phyloP scores from a whole-genome alignment of 495 filamentous ascomycete species.

The Choiromyces venosus region DNA sequence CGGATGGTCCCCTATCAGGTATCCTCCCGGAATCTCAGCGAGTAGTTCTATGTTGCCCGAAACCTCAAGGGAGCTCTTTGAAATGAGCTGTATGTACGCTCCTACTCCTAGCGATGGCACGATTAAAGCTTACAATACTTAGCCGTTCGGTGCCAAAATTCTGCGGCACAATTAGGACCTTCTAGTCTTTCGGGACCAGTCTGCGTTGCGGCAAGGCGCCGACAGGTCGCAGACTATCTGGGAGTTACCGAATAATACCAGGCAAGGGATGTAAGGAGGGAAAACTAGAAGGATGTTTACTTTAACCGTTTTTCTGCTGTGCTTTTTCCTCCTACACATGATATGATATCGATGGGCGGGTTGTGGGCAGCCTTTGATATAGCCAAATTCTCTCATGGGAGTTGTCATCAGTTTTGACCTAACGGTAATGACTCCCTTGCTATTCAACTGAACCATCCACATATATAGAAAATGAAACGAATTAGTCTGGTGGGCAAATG shows the following conservation, averaged over 20 bases:
- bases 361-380: neutral
- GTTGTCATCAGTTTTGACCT: neutral
- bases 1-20: neutral
- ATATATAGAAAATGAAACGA: too few relatives aligned
- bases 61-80: neutral
- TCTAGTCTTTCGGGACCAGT: neutral
- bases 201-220: neutral
- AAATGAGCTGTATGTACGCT: neutral
- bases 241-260: too few relatives aligned
- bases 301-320: neutral
- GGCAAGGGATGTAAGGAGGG: neutral
- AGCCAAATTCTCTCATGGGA: neutral
- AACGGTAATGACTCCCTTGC: too few relatives aligned
- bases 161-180: neutral
- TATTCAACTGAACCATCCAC: too few relatives aligned
- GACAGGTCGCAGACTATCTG: conserved; percentile 16
- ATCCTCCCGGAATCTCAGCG: neutral
- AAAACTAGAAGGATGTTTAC: neutral
- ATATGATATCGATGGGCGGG: too few relatives aligned
- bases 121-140: neutral
- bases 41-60: neutral
- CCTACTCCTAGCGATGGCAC: neutral
- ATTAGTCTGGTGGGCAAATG: too few relatives aligned
- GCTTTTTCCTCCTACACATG: neutral
- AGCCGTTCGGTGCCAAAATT: neutral